Evolutionary conservation across 139 green algal genomes (phyloP), one percentile per base, ranked within the genome.

Genomic region (Klebsormidium nitens): DNA sequence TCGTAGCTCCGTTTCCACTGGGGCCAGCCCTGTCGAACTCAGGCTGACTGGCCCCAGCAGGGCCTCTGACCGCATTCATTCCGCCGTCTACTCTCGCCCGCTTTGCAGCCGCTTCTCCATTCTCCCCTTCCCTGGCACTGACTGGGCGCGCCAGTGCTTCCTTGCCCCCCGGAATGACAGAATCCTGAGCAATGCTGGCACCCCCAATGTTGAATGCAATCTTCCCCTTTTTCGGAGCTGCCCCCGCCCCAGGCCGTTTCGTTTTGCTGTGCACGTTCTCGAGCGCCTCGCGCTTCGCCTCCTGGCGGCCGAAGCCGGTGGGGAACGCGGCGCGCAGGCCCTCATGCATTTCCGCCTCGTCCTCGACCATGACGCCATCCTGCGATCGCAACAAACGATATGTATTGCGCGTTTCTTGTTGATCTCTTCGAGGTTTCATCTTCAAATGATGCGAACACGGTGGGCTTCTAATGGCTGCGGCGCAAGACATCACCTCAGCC

Each of bases 301-400:
- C 69, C 40, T 77, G 69, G 17, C 66, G 32, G 36, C 69, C 69
- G 55, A 77, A 77, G 23, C 62, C 14, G 8, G 32, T n/a, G 2
- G 69, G 69, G 36, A 77, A 77, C 11, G 42, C 44, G 5, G 42
- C 62, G 14, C 69, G 32, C 23, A 77, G 4, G 28, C 69, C 69
- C 23, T 56, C 23, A 11, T 42, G 40, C 28, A 73, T 5, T 31
- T 75, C n/a, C 6, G 64, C 61, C 59, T 77, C 70, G 19, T 77
- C 69, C n/a, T 40, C 66, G 52, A 52, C 31, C 40, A 69, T 6
- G 1, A 35, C 28, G 31, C 31, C 50, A 5, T 19, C 44, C 29
- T 14, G 29, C 8, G 6, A 26, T 49, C 44, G 44, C 23, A 32
- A 14, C 64, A 60, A 31, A 14, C 2, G n/a, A n/a, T n/a, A n/a